Percentiles rank a stretch among this genome's conserved stretches.
These are phyloP conservation scores for Eragrostis tef DNA, from an alignment of 202 grass and related monocot genomes.

Conservation along the genomic window DNA sequence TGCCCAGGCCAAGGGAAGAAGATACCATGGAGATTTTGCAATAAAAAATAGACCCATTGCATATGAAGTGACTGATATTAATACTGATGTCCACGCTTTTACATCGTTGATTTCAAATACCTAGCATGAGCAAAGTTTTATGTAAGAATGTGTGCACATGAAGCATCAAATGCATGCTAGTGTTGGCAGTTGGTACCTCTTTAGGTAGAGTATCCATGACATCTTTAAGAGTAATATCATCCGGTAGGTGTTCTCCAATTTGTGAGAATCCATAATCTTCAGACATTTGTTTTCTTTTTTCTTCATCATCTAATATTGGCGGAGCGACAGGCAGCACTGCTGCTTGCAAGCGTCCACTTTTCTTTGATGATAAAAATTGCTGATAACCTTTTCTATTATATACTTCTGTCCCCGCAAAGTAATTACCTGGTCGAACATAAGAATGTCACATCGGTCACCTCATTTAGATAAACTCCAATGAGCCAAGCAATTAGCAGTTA, in stretches of 20 bases:
- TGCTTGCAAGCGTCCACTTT: slow-evolving; percentile 46
- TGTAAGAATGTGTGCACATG: slow-evolving; percentile 4
- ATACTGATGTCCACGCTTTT: slow-evolving; percentile 87
- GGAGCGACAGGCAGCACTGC: slow-evolving; percentile 51
- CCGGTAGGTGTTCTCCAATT: slow-evolving; percentile 84
- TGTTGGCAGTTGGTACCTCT: slow-evolving; percentile 55
- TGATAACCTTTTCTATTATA: slow-evolving; percentile 29
- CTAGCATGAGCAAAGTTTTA: slow-evolving; percentile 54
- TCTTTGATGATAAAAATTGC: slow-evolving; percentile 49
- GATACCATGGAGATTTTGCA: slow-evolving; percentile 85
- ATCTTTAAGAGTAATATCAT: slow-evolving; percentile 75
- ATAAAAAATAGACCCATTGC: slow-evolving; percentile 79
- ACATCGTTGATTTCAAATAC: slow-evolving; percentile 86
- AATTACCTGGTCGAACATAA: slow-evolving; percentile 38
- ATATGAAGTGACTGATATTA: slow-evolving; percentile 86
- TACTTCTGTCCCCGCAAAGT: slow-evolving; percentile 43
- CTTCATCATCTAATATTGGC: slow-evolving; percentile 57
- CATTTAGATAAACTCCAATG: neutral
- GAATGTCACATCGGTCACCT: neutral
- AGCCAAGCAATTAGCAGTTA: neutral
- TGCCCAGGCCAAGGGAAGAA: slow-evolving; percentile 94
- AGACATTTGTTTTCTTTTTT: slow-evolving; percentile 63
- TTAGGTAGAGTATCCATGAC: slow-evolving; percentile 95
- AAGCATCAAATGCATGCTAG: slow-evolving; percentile 30
- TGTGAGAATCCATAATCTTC: slow-evolving; percentile 86